Evolutionary conservation across 2,329 filamentous ascomycete genomes (phyloP).

Genomic region (Beauveria varroae): DNA sequence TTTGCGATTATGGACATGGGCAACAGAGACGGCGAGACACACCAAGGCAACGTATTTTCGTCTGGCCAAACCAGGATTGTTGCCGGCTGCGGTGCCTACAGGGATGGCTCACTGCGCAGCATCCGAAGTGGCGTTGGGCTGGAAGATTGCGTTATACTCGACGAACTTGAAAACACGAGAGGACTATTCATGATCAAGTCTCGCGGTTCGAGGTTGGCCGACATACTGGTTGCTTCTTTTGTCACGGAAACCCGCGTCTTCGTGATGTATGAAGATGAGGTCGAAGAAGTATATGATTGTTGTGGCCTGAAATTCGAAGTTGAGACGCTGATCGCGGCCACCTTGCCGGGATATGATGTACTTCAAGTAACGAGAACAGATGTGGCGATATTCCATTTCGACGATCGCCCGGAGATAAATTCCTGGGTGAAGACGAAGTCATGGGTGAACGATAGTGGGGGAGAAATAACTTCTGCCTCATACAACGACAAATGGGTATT

Average conservation of each 20-base stretch:
- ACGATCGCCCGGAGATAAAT: conserved; percentile 44
- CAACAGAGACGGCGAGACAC: conserved; percentile 67
- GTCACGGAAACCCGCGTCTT: conserved; percentile 80
- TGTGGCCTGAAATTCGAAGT: conserved; percentile 61
- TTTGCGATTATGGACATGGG: conserved; percentile 97
- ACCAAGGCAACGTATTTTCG: conserved; percentile 78
- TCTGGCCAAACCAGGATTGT: conserved; percentile 92
- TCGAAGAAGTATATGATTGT: conserved; percentile 80
- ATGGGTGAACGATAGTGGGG: conserved; percentile 46
- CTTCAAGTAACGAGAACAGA: conserved; percentile 68
- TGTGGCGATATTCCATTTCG: conserved; percentile 55
- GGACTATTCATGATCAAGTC: conserved; percentile 64
- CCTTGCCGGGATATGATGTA: conserved; percentile 54
- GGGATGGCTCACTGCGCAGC: conserved; percentile 80
- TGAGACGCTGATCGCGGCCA: conserved; percentile 64
- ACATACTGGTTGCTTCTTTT: conserved; percentile 74
- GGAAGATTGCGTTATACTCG: conserved; percentile 76
- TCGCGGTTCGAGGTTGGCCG: conserved; percentile 40
- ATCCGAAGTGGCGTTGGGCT: conserved; percentile 90
- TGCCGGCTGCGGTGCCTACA: conserved; percentile 83
- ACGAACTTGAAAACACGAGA: conserved; percentile 66
- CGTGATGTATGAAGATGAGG: conserved; percentile 63
- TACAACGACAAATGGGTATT: conserved; percentile 63
- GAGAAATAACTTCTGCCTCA: conserved; percentile 69
- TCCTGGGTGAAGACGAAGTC: conserved; percentile 49